These are phyloP conservation scores for Suillus brevipes DNA, from an alignment of 768 basidiomycete species.

Conservation along the genomic window DNA sequence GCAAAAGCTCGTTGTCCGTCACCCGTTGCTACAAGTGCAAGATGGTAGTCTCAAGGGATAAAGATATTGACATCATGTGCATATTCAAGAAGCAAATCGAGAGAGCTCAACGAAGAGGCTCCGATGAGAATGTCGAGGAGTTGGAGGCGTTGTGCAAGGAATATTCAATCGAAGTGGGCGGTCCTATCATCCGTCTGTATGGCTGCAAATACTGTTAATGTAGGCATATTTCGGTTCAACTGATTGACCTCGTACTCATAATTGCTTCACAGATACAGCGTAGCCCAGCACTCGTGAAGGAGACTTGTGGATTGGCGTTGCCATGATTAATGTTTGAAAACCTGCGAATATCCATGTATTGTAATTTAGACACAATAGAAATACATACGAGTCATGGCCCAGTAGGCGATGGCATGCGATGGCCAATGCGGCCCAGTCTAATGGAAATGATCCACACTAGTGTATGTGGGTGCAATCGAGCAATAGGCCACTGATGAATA, in stretches of 20 bases:
- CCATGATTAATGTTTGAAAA: not conserved
- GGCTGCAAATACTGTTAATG: not conserved
- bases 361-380: not conserved
- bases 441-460: not conserved
- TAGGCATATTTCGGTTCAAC: not conserved
- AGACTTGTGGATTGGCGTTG: not conserved
- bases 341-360: not conserved
- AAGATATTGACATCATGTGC: not conserved
- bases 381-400: not conserved
- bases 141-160: not conserved
- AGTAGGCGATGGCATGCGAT: not conserved
- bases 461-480: not conserved
- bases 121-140: not conserved
- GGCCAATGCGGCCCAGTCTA: not conserved
- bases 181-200: not conserved
- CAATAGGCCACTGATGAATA: not conserved
- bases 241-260: not conserved
- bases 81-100: not conserved
- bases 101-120: not conserved
- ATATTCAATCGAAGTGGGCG: not conserved
- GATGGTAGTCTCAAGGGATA: not conserved
- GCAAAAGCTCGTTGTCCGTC: slow-evolving; percentile 48
- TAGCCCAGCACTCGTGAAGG: not conserved
- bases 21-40: not conserved
- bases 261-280: not conserved